Percentiles rank a stretch among this genome's conserved stretches.
Evolutionary conservation across 2,329 filamentous ascomycete genomes (phyloP).

Genomic region (Fusarium anguioides): DNA sequence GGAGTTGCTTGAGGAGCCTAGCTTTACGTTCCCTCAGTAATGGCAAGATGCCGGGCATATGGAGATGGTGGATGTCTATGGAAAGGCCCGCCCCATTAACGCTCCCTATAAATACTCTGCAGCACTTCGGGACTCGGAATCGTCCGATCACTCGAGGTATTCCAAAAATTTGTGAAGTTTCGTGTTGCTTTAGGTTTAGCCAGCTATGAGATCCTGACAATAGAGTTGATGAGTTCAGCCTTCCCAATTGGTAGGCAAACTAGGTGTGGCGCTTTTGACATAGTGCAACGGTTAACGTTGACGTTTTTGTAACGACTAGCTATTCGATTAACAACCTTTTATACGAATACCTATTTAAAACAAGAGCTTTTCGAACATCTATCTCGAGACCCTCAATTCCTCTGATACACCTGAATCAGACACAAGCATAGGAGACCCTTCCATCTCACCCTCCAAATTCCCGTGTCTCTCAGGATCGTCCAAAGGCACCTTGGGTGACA

Average conservation of each 20-base stretch:
- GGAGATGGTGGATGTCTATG: not conserved
- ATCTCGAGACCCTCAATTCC: constrained; percentile 30
- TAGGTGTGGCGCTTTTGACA: not conserved
- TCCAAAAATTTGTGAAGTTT: not conserved
- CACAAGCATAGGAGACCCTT: constrained; percentile 56
- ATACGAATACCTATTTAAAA: not conserved
- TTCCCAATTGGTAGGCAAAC: not conserved
- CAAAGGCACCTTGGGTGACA: constrained; percentile 40
- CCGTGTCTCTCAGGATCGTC: constrained; percentile 52
- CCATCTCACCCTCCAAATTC: constrained; percentile 47
- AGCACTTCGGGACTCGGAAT: not conserved
- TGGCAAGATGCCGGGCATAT: not conserved
- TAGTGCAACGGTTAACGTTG: not conserved
- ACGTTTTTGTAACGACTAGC: too few species aligned
- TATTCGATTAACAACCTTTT: not conserved
- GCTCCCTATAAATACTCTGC: not conserved
- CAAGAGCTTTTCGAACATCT: not conserved
- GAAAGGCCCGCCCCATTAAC: not conserved
- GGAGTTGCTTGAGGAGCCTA: constrained; percentile 49
- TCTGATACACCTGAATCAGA: constrained; percentile 45
- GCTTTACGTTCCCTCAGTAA: constrained; percentile 40
- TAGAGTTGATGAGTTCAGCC: not conserved
- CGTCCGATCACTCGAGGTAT: not conserved
- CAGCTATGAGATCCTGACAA: not conserved
- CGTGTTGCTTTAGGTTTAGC: not conserved